Percentiles rank a stretch among this genome's conserved stretches.
phyloP scores from a whole-genome alignment of 2,329 filamentous ascomycete genomes.

The Pseudogymnoascus destructans region DNA sequence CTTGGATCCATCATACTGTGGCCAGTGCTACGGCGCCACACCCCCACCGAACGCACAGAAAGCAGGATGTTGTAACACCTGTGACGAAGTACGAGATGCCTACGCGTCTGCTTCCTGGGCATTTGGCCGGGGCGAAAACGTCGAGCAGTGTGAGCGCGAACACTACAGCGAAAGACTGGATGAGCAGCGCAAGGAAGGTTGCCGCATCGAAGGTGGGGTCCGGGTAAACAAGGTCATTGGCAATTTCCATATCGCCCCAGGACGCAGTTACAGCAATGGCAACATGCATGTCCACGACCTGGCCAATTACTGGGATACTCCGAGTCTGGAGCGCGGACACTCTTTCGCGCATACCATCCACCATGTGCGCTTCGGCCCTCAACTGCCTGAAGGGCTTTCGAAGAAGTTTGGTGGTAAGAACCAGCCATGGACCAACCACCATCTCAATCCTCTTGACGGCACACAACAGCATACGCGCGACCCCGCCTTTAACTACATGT shows the following conservation, averaged over 20 bases:
- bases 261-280: constrained; percentile 87
- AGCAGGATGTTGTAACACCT: constrained; percentile 89
- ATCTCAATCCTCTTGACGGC: constrained; percentile 80
- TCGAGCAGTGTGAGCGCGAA: constrained; percentile 91
- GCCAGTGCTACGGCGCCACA: constrained; percentile 77
- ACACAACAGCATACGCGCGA: constrained; percentile 66
- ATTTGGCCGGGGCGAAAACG: constrained; percentile 80
- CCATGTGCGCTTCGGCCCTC: constrained; percentile 81
- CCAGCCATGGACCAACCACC: constrained; percentile 70
- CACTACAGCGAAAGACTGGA: constrained; percentile 85
- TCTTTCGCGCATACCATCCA: constrained; percentile 86
- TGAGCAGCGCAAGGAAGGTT: constrained; percentile 79
- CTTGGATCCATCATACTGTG: constrained; percentile 85
- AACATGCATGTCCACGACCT: constrained; percentile 97
- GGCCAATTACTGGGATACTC: constrained; percentile 79
- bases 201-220: constrained; percentile 80
- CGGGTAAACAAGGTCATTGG: constrained; percentile 97
- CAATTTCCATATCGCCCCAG: constrained; percentile 96
- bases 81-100: constrained; percentile 89
- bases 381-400: constrained; percentile 61
- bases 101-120: constrained; percentile 86
- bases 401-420: constrained; percentile 44
- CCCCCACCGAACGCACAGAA: constrained; percentile 60
- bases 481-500: constrained; percentile 91
- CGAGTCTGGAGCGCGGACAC: constrained; percentile 51